These are phyloP conservation scores for Ganoderma multipileum DNA, from an alignment of 1,284 basidiomycete species.

Conservation along the genomic window DNA sequence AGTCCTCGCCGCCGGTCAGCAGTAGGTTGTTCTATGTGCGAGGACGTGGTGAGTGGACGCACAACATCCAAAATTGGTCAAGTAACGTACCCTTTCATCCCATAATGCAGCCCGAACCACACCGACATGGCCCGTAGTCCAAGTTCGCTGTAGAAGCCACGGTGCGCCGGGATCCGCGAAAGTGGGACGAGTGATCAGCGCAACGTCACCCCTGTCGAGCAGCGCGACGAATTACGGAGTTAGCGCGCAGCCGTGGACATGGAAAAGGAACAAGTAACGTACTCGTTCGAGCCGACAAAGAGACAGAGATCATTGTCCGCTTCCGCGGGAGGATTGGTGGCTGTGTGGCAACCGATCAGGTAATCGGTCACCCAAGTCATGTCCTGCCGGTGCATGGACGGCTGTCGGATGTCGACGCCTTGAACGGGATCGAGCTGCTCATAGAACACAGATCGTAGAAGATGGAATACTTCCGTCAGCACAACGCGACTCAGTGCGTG, in stretches of 20 bases:
- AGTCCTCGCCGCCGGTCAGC: constrained; percentile 48
- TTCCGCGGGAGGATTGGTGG: constrained; percentile 29
- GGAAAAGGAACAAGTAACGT: constrained; percentile 19
- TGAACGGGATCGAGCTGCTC: constrained; percentile 43
- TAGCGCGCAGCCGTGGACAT: background rate
- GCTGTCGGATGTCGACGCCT: constrained; percentile 44
- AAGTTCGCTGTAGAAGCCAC: constrained; percentile 42
- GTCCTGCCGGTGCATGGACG: constrained; percentile 43
- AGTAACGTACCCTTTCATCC: constrained; percentile 41
- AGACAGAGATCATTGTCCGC: constrained; percentile 42
- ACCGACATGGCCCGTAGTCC: constrained; percentile 42
- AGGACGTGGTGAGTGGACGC: background rate
- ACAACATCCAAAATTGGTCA: background rate
- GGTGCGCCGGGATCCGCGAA: constrained; percentile 35
- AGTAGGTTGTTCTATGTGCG: constrained; percentile 42
- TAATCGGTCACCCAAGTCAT: constrained; percentile 50
- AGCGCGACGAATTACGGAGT: background rate
- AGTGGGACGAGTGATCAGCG: constrained; percentile 38
- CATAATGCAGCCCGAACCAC: constrained; percentile 44
- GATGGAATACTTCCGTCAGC: background rate
- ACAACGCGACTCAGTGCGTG: background rate
- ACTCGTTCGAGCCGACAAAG: constrained; percentile 49
- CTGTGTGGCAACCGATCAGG: constrained; percentile 45
- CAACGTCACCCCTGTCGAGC: constrained; percentile 43
- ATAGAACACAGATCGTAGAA: too few relatives aligned